phyloP scores from a whole-genome alignment of 768 basidiomycete species.

The Trametes cinnabarina region DNA sequence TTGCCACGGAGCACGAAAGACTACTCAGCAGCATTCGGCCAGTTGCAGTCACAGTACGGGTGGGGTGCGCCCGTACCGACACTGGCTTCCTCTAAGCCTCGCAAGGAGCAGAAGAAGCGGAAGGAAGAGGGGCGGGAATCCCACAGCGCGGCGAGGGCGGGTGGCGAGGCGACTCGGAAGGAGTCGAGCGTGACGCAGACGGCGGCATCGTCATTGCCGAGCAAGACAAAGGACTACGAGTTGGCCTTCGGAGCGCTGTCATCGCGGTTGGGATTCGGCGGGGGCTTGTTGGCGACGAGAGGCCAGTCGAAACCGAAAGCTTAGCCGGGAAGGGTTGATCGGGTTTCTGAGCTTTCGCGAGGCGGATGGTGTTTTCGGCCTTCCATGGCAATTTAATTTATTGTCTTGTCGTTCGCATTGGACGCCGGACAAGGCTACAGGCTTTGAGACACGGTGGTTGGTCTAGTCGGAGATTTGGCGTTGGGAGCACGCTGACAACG shows the following conservation, averaged over 20 bases:
- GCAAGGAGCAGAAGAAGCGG: slow-evolving; percentile 6
- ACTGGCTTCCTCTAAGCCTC: not conserved
- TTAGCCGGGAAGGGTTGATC: not conserved
- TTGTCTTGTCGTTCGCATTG: not conserved
- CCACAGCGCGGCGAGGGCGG: not conserved
- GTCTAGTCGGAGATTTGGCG: no score
- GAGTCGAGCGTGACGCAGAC: not conserved
- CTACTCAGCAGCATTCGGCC: slow-evolving; percentile 11
- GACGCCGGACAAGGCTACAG: no score
- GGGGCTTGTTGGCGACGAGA: not conserved
- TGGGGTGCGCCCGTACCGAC: slow-evolving; percentile 7
- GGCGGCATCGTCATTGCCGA: not conserved
- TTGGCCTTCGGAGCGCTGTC: slow-evolving; percentile 3
- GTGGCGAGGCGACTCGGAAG: not conserved
- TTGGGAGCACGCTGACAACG: no score
- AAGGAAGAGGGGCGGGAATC: not conserved
- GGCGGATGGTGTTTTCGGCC: not conserved
- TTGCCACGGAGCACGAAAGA: not conserved
- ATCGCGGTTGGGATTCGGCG: slow-evolving; percentile 10
- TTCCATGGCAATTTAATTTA: not conserved
- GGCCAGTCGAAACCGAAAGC: not conserved
- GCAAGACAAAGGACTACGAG: slow-evolving; percentile 1
- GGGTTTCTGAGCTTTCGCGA: not conserved
- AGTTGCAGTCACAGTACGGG: slow-evolving; percentile 16
- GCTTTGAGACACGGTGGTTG: no score